A percentile compares a stretch with the other conserved stretches of the same genome.
Evolutionary conservation across 2,329 filamentous ascomycete genomes (phyloP).

Genomic region (Blastomyces silverae): DNA sequence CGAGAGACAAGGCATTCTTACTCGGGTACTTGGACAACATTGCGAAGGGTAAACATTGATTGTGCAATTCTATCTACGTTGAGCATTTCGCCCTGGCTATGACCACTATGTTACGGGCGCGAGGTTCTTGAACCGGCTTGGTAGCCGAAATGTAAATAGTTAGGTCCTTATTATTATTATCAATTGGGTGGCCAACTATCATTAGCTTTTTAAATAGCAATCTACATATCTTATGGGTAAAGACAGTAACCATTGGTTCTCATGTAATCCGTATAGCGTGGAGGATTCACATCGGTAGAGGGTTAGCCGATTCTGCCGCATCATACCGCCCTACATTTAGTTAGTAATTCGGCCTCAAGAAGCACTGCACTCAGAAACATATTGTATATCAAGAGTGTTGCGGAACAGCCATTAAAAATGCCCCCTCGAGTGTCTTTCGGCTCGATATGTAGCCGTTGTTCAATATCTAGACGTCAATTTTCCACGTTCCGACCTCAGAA

Average conservation of each 20-base stretch:
- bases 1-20: conserved; percentile 68
- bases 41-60: conserved; percentile 39
- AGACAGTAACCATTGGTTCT: neutral
- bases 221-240: neutral
- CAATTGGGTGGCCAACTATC: neutral
- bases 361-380: neutral
- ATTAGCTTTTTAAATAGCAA: neutral
- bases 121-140: neutral
- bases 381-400: neutral
- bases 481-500: conserved; percentile 25
- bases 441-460: conserved; percentile 30
- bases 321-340: conserved; percentile 1
- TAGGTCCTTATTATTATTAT: neutral
- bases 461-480: conserved; percentile 27
- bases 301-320: conserved; percentile 9
- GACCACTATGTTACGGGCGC: neutral
- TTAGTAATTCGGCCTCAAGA: neutral
- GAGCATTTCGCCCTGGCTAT: neutral
- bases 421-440: conserved; percentile 25
- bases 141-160: neutral
- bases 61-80: conserved; percentile 7
- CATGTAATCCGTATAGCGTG: neutral
- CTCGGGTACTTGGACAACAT: conserved; percentile 64
- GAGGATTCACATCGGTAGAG: no score
- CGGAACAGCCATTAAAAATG: conserved; percentile 26